Base-by-base conservation (phyloP, 345 rosid genomes). In the Dipteronia sinensis region DNA sequence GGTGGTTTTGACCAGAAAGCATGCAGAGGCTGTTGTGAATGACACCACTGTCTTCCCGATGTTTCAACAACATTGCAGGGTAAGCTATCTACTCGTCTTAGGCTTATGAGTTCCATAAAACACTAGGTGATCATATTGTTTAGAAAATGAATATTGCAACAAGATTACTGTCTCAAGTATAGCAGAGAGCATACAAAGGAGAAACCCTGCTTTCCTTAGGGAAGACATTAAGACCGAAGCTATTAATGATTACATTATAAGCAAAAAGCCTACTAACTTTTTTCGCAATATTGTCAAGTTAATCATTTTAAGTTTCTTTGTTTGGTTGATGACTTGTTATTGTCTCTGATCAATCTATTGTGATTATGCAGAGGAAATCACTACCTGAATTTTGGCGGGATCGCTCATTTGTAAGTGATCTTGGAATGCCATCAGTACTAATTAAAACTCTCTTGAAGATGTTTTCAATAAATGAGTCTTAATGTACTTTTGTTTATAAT, bases 301-400 rank as follows among this genome's bases (percentile, higher is more conserved):
- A 34, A 20, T 71, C 25, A 13, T 31, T 71, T 67, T 29, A 44
- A 38, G 61, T 13, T 38, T 46, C 65, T 22, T 20, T 75, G 72
- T 47, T 66, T 67, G 59, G 58, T 71, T 74, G 62, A 46, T 66
- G 56, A 68, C 73, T 46, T 58, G n/a, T 61, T 46, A 44, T 34
- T 49, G 75, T 69, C 61, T 68, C 72, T 69, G 17, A 19, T 56
- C 31, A 19, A 31, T 76, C 11, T 38, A 22, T 76, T 29, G 59
- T 81, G 51, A 77, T 83, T 69, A 29, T 83, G 86, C 97, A 94
- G 97, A 86, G 95, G 86, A 91, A 74, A 82, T 90, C 98, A 15
- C 84, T 93, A 73, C 98, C 97, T 64, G 97, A 94, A 85, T 94
- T 94, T 85, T 94, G 98, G 98, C 88, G 97, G 80, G 98, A 94